phyloP scores from a whole-genome alignment of 495 filamentous ascomycete species.

The Xylaria nigripes region DNA sequence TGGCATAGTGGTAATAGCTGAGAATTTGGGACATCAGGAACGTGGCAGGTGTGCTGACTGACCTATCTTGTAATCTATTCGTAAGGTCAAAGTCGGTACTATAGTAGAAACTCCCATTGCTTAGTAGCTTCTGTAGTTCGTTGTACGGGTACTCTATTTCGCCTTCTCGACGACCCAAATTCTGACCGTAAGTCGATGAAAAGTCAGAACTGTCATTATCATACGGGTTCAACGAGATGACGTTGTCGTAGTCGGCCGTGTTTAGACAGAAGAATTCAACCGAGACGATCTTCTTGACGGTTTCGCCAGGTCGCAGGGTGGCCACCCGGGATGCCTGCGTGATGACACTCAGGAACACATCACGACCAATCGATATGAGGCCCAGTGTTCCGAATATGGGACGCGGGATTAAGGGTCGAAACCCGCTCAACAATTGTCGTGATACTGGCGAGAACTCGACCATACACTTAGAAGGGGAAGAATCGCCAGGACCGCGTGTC shows the following conservation, averaged over 20 bases:
- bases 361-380: constrained; percentile 72
- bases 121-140: constrained; percentile 81
- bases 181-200: constrained; percentile 47
- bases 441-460: constrained; percentile 71
- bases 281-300: constrained; percentile 72
- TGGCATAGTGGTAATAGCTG: background rate
- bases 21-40: background rate
- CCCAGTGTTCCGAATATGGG: constrained; percentile 86
- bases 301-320: constrained; percentile 76
- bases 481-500: constrained; percentile 30
- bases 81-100: constrained; percentile 95
- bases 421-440: constrained; percentile 61
- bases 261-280: constrained; percentile 94
- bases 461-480: constrained; percentile 56
- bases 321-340: constrained; percentile 70
- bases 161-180: constrained; percentile 54
- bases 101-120: constrained; percentile 96
- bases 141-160: constrained; percentile 77
- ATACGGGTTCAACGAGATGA: constrained; percentile 49
- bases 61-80: constrained; percentile 87
- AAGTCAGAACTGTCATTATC: constrained; percentile 38
- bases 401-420: constrained; percentile 59
- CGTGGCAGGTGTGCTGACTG: constrained; percentile 19
- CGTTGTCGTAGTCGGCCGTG: constrained; percentile 71
- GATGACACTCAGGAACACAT: constrained; percentile 91